phyloP scores from a whole-genome alignment of 2,329 filamentous ascomycete genomes.

The Aspergillus novofumigatus region DNA sequence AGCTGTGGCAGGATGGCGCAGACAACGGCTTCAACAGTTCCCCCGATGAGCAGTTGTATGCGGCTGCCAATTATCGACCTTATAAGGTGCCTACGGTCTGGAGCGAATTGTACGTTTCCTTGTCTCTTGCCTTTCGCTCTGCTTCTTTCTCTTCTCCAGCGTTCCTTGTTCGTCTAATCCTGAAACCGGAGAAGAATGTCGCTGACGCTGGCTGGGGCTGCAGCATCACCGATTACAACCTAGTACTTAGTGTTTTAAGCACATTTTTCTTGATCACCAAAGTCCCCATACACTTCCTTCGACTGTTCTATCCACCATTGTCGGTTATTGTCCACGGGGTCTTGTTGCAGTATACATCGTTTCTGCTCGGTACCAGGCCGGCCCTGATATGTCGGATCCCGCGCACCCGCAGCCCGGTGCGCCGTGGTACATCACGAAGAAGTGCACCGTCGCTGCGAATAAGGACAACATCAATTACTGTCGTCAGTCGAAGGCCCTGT shows the following conservation, averaged over 20 bases:
- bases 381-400: constrained; percentile 56
- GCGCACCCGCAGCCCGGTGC: constrained; percentile 50
- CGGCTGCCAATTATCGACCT: constrained; percentile 55
- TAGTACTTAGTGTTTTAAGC: constrained; percentile 58
- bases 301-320: constrained; percentile 54
- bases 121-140: neutral
- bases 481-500: constrained; percentile 56
- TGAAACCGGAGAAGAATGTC: neutral
- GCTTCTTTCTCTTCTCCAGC: neutral
- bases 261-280: constrained; percentile 60
- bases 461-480: constrained; percentile 51
- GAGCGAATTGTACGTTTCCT: constrained; percentile 53
- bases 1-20: constrained; percentile 59
- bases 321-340: constrained; percentile 50
- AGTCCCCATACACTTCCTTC: constrained; percentile 52
- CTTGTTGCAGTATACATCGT: constrained; percentile 53
- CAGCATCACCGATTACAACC: constrained; percentile 59
- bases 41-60: constrained; percentile 54
- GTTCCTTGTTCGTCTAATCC: too few relatives aligned
- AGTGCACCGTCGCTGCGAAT: constrained; percentile 49
- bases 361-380: constrained; percentile 53
- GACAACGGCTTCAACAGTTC: constrained; percentile 61
- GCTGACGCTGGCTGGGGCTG: constrained; percentile 9
- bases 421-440: constrained; percentile 63
- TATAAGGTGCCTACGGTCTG: constrained; percentile 54